Conservation (phyloP, 331 rosid species). For the Dryas integrifolia region DNA sequence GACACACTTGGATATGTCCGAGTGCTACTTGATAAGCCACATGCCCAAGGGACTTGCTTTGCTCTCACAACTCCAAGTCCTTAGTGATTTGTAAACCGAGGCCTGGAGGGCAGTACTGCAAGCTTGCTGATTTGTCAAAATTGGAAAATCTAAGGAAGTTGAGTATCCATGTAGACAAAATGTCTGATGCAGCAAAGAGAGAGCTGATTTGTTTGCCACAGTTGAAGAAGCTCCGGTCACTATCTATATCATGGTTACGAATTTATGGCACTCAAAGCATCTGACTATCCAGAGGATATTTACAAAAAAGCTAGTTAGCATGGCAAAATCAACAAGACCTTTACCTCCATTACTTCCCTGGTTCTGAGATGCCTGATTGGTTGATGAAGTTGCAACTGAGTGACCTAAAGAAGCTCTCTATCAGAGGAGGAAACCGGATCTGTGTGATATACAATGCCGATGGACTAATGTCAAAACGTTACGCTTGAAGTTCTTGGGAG, state of each 20-base stretch:
- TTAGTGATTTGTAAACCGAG: conserved; percentile 28
- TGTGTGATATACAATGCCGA: rapidly evolving
- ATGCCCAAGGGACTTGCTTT: conserved; percentile 40
- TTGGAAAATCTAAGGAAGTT: conserved; percentile 15
- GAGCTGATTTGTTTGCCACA: background rate
- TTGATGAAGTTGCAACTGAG: background rate
- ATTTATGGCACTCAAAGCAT: background rate
- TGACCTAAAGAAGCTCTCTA: conserved; percentile 11
- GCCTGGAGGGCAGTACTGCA: background rate
- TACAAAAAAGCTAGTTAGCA: background rate
- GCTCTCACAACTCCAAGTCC: conserved; percentile 41
- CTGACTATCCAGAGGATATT: background rate
- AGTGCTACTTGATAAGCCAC: conserved; percentile 45
- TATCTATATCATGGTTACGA: conserved; percentile 28
- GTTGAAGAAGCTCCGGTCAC: conserved; percentile 5
- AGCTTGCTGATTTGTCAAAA: conserved; percentile 7
- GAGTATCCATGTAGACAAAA: conserved; percentile 15
- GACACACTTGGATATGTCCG: conserved; percentile 49
- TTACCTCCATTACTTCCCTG: conserved; percentile 18
- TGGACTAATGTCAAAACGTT: background rate
- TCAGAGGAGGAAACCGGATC: conserved; percentile 5
- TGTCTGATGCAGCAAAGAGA: background rate
- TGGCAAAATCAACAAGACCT: background rate
- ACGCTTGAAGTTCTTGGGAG: background rate
- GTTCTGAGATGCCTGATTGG: background rate